These are phyloP conservation scores for Auriscalpium vulgare DNA, from an alignment of 768 basidiomycete genomes.

Conservation along the genomic window DNA sequence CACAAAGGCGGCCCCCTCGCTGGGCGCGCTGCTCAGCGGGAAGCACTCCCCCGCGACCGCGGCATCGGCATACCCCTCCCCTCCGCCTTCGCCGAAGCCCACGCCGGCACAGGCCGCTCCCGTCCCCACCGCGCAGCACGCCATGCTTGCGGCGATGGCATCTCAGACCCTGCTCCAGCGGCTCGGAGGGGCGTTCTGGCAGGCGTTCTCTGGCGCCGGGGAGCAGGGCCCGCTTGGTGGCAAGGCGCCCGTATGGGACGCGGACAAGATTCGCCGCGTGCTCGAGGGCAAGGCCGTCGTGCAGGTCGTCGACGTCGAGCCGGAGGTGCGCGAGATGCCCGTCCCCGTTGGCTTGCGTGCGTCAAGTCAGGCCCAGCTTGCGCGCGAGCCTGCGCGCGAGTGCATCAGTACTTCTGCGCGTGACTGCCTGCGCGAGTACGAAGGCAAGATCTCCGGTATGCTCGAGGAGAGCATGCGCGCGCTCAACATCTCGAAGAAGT, in stretches of 20 bases:
- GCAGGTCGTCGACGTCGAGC: constrained; percentile 69
- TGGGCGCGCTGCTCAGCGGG: constrained; percentile 34
- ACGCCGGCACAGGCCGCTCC: constrained; percentile 23
- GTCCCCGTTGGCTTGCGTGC: background rate
- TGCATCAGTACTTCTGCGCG: constrained; percentile 8
- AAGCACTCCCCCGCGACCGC: constrained; percentile 28
- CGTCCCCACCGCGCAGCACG: constrained; percentile 31
- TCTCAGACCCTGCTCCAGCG: constrained; percentile 67
- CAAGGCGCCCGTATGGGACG: constrained; percentile 34
- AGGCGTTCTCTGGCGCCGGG: constrained; percentile 65
- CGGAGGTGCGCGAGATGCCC: constrained; percentile 1
- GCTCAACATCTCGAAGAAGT: constrained; percentile 49
- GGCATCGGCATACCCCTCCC: constrained; percentile 26
- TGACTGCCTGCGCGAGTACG: constrained; percentile 2
- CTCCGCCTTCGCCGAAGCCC: constrained; percentile 38
- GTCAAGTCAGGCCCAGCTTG: background rate
- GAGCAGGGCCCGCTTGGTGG: constrained; percentile 4
- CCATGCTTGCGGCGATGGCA: constrained; percentile 65
- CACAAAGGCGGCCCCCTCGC: constrained; percentile 11
- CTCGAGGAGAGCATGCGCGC: constrained; percentile 67
- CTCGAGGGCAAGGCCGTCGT: constrained; percentile 80
- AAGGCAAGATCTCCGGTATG: constrained; percentile 27
- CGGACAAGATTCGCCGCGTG: constrained; percentile 74
- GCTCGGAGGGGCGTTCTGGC: constrained; percentile 78
- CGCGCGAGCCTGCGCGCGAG: constrained; percentile 5